Base-by-base conservation (phyloP, 1,139 yeast genomes). In the Hyphopichia burtonii region DNA sequence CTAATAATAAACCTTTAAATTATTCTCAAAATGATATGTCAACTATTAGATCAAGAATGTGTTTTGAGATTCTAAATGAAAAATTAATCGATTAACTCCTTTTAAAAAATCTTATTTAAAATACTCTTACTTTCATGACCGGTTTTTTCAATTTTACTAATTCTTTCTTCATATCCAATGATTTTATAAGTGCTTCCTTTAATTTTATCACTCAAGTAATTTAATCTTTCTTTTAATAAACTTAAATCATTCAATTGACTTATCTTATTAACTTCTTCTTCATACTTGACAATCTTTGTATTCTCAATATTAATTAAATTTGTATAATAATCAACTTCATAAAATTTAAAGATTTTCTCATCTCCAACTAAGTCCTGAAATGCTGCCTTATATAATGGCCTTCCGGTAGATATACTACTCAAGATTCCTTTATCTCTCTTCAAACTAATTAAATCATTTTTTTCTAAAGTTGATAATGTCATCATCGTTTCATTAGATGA, bases 301-400 rank as follows among this genome's bases (percentile, higher is more conserved):
- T 77, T 77, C 55, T 89, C 96, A 41, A 78, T 60, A 11, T 71
- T 62, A 38, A 88, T 76, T 43, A 83, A 65, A 37, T 72, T 71
- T 39, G 71, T 66, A 40, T 84, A 65, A 48, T 82, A 80, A 25
- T 79, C 75, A 2, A 83, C 71, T 58, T 89, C 96, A 62, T 87
- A 75, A 18, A 80, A 70, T 20, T 80, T 80, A 46, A 71, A 76
- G 10, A 87, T 66, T 31, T 76, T 74, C 14, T 67, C 55, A 58
- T 89, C 93, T 1, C 68, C 55, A 4, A 83, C 74, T 55, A 93
- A 71, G 43, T 78, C 75, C 43, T 70, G 59, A 66, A 93, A 93
- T 0, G 98, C 96, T 0, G 93, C 89, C 46, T 78, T 77, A 60
- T 73, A 91, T 19, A 93, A 68, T 1, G 99, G 99, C 54, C 91